Evolutionary conservation across 179 eudicot genomes (phyloP), one percentile per base, ranked within the genome.

Genomic region (Actinidia polygama): DNA sequence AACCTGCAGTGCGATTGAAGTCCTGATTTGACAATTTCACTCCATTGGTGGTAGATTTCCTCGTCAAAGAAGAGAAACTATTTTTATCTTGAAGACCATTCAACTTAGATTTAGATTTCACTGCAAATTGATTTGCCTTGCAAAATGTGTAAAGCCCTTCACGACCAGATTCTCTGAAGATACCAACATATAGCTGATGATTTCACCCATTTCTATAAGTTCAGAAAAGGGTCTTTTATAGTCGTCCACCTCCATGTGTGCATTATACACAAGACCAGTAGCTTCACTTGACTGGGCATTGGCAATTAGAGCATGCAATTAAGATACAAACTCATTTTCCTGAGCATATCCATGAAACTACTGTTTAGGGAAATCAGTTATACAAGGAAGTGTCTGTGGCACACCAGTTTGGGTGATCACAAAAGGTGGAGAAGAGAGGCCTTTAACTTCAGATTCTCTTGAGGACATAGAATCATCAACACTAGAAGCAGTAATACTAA

Each of bases 101-200:
- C 70, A 82, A 78, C 36, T 83, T 81, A 67, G 73, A 68, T 67
- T 77, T 49, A 68, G 90, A 66, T 46, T 84, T 83, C 62, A 74
- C 62, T 15, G 75, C 71, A 83, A 81, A 75, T 50, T 80, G 72
- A 69, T 83, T 77, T 75, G 85, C 82, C 84, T 86, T 94, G 81
- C 89, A 87, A 82, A 91, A 90, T 83, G 91, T 85, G 83, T 95
- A 82, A 73, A 95, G 92, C 76, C 86, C 96, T 82, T 86, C 88
- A 79, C 91, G 88, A 49, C 63, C 79, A 83, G 87, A 81, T 49
- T 85, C 84, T 67, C 63, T 83, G 10, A 81, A 68, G 73, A 70
- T 81, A 47, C 80, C 70, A 84, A 63, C 36, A 30, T 23, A 62
- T 10, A 73, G 80, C 73, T 86, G 54, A 67, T 80, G 75, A 63